Conservation (phyloP, 2,329 filamentous ascomycete genomes). For the Bimuria novae-zelandiae region DNA sequence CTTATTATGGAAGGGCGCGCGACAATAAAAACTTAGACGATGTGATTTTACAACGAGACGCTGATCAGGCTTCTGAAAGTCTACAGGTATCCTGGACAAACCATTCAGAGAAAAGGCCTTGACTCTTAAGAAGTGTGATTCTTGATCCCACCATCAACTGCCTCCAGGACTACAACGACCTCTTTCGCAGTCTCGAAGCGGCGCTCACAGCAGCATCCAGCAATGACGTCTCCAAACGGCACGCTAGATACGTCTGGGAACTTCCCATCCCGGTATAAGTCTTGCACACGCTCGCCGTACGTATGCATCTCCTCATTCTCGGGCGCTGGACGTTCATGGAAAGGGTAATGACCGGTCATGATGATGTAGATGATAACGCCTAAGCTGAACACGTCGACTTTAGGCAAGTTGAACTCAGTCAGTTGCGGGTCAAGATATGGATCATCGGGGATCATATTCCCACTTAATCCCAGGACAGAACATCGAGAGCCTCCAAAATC, state of each 20-base stretch:
- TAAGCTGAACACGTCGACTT: conserved; percentile 13
- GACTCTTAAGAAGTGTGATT: too few species aligned
- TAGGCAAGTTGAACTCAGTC: conserved; percentile 10
- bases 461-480: conserved; percentile 11
- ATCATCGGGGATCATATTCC: conserved; percentile 16
- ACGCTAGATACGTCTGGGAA: conserved; percentile 15
- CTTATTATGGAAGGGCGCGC: too few species aligned
- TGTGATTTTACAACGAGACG: too few species aligned
- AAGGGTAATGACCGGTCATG: conserved; percentile 16
- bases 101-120: too few species aligned
- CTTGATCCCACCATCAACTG: too few species aligned
- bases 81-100: too few species aligned
- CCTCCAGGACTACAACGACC: conserved; percentile 13
- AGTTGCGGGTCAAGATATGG: conserved; percentile 10
- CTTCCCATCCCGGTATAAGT: conserved; percentile 9
- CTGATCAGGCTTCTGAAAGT: too few species aligned
- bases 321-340: conserved; percentile 10
- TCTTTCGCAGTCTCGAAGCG: conserved; percentile 14
- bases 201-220: conserved; percentile 17
- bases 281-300: conserved; percentile 12
- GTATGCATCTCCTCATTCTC: conserved; percentile 8
- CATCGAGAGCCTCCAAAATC: conserved; percentile 21
- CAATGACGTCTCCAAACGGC: conserved; percentile 13
- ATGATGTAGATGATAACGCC: conserved; percentile 15
- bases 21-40: too few species aligned